Conservation (phyloP, 169 alveolate genomes). For the Plasmodium falciparum region DNA sequence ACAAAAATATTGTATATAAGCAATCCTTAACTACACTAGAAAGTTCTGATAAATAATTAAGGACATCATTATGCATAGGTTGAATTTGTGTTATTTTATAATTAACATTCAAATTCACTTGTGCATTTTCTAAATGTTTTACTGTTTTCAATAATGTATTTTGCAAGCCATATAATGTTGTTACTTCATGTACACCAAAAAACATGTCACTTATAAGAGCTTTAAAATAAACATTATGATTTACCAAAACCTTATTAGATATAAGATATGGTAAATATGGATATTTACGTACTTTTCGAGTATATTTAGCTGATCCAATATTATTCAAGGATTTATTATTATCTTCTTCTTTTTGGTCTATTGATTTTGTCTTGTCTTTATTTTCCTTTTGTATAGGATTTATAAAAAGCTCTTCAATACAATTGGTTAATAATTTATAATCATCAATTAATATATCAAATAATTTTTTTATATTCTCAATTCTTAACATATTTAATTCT, state of each 20-base stretch:
- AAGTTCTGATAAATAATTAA: conserved; percentile 22
- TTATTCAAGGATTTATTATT: background rate
- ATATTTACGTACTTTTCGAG: background rate
- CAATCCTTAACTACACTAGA: conserved; percentile 41
- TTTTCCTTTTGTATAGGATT: background rate
- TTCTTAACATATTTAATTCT: conserved; percentile 15
- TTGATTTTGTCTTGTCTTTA: background rate
- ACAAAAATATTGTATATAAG: conserved; percentile 33
- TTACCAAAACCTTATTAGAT: conserved; percentile 16
- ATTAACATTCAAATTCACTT: conserved; percentile 51
- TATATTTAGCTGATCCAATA: background rate
- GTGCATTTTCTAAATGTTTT: conserved; percentile 47
- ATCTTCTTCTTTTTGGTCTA: background rate
- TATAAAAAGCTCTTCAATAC: conserved; percentile 31
- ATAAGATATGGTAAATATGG: conserved; percentile 37
- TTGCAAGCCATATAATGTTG: conserved; percentile 50
- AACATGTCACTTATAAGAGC: conserved; percentile 46
- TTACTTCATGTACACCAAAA: conserved; percentile 59
- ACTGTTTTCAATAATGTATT: conserved; percentile 50
- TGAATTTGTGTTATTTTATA: conserved; percentile 47
- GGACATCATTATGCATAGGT: conserved; percentile 52
- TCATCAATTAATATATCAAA: conserved; percentile 25
- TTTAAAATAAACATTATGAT: conserved; percentile 33
- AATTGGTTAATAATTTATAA: conserved; percentile 26
- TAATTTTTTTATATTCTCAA: conserved; percentile 36